Evolutionary conservation across 371 early-diverging fungal species (phyloP).

Genomic region (Syncephalastrum sp.): DNA sequence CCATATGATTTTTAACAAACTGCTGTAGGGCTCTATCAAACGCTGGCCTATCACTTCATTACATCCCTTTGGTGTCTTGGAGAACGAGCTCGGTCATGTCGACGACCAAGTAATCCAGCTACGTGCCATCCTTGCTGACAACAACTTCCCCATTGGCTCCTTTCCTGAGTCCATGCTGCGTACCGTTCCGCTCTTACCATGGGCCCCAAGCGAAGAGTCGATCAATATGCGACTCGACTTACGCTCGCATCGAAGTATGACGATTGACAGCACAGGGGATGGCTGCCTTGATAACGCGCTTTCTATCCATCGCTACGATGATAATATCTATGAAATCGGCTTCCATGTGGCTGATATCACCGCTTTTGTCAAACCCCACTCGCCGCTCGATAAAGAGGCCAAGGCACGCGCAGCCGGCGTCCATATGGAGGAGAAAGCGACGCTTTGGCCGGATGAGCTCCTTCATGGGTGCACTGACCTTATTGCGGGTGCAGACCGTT

Average conservation of each 20-base stretch:
- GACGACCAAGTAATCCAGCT: slow-evolving; percentile 67
- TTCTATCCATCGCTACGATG: slow-evolving; percentile 56
- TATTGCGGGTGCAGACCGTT: slow-evolving; percentile 31
- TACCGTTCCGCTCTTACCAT: slow-evolving; percentile 59
- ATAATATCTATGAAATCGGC: slow-evolving; percentile 78
- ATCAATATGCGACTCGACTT: slow-evolving; percentile 65
- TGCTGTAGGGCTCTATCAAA: slow-evolving; percentile 59
- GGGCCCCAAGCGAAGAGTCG: slow-evolving; percentile 64
- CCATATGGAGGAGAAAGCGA: slow-evolving; percentile 87
- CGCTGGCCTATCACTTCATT: slow-evolving; percentile 71
- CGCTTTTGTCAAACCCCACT: slow-evolving; percentile 87
- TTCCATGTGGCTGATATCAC: slow-evolving; percentile 98
- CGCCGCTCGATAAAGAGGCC: slow-evolving; percentile 91
- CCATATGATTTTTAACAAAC: neutral
- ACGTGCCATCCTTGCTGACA: slow-evolving; percentile 68
- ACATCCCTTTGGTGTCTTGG: slow-evolving; percentile 75
- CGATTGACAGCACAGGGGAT: slow-evolving; percentile 87
- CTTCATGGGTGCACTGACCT: slow-evolving; percentile 62
- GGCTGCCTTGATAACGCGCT: slow-evolving; percentile 96
- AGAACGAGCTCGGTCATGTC: slow-evolving; percentile 61
- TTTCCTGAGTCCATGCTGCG: slow-evolving; percentile 59
- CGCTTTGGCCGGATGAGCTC: slow-evolving; percentile 93
- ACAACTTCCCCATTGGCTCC: slow-evolving; percentile 44
- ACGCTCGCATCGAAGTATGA: slow-evolving; percentile 67
- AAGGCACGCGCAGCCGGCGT: slow-evolving; percentile 85